These are phyloP conservation scores for Coleophoma crateriformis DNA, from an alignment of 2,329 filamentous ascomycete genomes.

Conservation along the genomic window DNA sequence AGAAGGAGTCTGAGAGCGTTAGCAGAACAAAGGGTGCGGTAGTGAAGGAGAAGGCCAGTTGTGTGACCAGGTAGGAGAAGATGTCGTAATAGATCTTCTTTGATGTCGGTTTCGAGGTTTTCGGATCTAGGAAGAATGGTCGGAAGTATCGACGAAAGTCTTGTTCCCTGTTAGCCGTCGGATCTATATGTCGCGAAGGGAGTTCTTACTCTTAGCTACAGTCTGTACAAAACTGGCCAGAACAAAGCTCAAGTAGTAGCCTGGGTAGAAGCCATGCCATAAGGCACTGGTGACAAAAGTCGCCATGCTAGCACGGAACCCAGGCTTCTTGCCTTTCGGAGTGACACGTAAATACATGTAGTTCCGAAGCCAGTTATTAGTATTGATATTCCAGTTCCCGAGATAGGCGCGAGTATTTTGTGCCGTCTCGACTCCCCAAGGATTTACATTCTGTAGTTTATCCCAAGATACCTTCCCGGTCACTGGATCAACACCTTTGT, in stretches of 20 bases:
- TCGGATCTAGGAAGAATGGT: constrained; percentile 84
- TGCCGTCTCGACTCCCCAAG: constrained; percentile 78
- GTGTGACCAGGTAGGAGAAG: constrained; percentile 68
- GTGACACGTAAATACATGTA: constrained; percentile 95
- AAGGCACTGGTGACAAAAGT: constrained; percentile 93
- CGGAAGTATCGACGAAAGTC: constrained; percentile 86
- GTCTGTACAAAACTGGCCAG: constrained; percentile 90
- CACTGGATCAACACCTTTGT: constrained; percentile 82
- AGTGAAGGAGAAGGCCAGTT: constrained; percentile 77
- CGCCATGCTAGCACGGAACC: constrained; percentile 88
- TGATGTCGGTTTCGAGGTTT: constrained; percentile 61
- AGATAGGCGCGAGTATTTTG: constrained; percentile 93
- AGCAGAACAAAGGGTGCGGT: constrained; percentile 84
- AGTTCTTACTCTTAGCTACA: constrained; percentile 77
- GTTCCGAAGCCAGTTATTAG: constrained; percentile 92
- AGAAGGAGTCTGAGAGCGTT: constrained; percentile 61
- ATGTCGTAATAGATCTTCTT: constrained; percentile 85
- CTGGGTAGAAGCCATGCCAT: constrained; percentile 97
- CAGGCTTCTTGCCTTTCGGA: constrained; percentile 90
- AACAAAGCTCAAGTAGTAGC: constrained; percentile 89
- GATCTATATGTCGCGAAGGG: neutral
- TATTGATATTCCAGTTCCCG: constrained; percentile 97
- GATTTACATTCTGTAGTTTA: constrained; percentile 82
- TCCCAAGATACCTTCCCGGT: constrained; percentile 88
- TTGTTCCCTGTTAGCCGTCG: constrained; percentile 30